Percentiles rank a stretch among this genome's conserved stretches.
Conservation (phyloP, 306 rosid species). For the Abrus pulchellus region DNA sequence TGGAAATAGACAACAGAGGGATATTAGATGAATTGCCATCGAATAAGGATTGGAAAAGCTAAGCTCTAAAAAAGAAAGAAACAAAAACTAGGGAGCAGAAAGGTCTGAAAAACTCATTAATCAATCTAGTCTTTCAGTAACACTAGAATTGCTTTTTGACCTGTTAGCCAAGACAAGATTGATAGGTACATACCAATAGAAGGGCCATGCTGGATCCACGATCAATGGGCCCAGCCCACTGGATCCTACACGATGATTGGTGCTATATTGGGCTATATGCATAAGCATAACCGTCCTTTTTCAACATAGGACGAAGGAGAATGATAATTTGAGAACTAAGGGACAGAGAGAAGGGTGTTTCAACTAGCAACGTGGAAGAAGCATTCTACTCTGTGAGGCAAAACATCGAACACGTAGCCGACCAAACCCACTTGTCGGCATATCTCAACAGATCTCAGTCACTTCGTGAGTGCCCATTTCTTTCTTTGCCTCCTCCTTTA, state of each 20-base stretch:
- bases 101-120: background rate
- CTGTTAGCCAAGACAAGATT: conserved; percentile 14
- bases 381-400: conserved; percentile 18
- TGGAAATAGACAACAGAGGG: background rate
- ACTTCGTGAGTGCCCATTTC: conserved; percentile 39
- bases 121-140: conserved; percentile 9
- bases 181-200: conserved; percentile 8
- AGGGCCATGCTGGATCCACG: background rate
- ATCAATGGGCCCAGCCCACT: conserved; percentile 24
- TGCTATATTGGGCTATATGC: conserved; percentile 33
- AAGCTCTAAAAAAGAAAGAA: background rate
- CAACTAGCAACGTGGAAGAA: background rate
- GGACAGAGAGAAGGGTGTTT: background rate
- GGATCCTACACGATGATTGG: conserved; percentile 21
- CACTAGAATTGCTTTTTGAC: conserved; percentile 8
- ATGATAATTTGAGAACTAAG: background rate
- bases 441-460: conserved; percentile 19
- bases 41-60: background rate
- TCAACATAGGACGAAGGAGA: background rate
- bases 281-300: background rate
- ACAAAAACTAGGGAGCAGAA: background rate
- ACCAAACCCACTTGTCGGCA: conserved; percentile 24
- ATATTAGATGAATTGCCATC: background rate
- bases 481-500: conserved; percentile 19
- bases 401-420: conserved; percentile 43